Evolutionary conservation across 1,284 basidiomycete genomes (phyloP), one percentile per base, ranked within the genome.

Genomic region (Volvariella surrecta): DNA sequence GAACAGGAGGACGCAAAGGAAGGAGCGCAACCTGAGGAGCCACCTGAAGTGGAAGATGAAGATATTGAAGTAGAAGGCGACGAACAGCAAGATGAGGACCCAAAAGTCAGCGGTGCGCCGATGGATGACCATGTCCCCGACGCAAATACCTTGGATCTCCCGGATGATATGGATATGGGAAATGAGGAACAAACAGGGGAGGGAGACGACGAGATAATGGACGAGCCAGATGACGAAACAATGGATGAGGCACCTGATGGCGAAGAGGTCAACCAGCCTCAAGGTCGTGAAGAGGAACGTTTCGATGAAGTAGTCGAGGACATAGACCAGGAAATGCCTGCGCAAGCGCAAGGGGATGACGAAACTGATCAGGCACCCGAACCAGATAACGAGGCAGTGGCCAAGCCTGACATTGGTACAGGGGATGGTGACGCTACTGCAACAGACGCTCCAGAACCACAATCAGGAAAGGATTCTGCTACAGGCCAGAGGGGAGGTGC

Each of bases 151-250:
- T 71, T 95, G 40, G 86, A 94, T 54, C 70, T 94, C 11, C 91
- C 91, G 0, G 89, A 92, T 31, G 82, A 91, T 52, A 70, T 94
- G 59, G 69, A 89, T 45, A 62, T 94, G 4, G 79, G 64, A n/a
- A 58, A 49, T 0, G 85, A 89, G 30, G 82, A 87, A 48, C 66
- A 85, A 55, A 69, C 85, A 19, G 53, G 58, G 19, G 67, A 64
- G 13, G 52, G 53, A 16, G 61, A 63, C 10, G 64, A 67, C 9
- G 66, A 71, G 1, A 59, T 24, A 48, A 59, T 24, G 54, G 62
- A 39, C 13, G 47, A 46, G 42, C n/a, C n/a, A 49, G 16, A 43
- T 20, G 48, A 52, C 41, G 56, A 64, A 48, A 56, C 69, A 68
- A 21, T 35, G 15, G 42, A 48, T 2, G 54, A 59, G n/a, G 53